Evolutionary conservation across 805 yeast genomes (phyloP), one percentile per base, ranked within the genome.

Genomic region (Hanseniaspora guilliermondii): DNA sequence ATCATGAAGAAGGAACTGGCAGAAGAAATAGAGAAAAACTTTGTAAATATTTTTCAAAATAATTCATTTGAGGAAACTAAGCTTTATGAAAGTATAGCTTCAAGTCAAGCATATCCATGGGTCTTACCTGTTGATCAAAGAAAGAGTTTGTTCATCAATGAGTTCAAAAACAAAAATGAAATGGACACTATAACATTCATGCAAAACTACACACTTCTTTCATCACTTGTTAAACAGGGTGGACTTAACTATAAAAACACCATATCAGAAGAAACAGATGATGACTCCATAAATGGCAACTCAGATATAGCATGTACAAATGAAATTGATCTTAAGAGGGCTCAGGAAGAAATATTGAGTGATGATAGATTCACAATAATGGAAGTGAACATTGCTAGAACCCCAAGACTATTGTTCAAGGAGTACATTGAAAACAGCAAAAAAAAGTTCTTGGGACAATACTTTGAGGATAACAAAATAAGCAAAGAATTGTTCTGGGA

Each of bases 381-480:
- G 47, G 38, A 44, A n/a, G 37, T 44, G 4, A 30, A 44, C 27
- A 27, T 27, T n/a, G 25, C 21, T 3, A 44, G 47, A 32, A 11
- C 47, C 17, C 37, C 47, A 5, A 44, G 21, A 17, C n/a, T 44
- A 4, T 8, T 32, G 12, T 30, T 44, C n/a, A 12, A 12, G 9
- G 33, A 32, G 5, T 44, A 44, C n/a, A n/a, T 44, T 44, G 36
- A 30, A 32, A 44, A 30, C 24, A 44, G 47, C 37, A 44, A 44
- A 17, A 44, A 32, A 12, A 44, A 44, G 22, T 44, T 52, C 21
- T 44, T 52, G 21, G 55, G 55, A 8, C 39, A 52, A 32, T 52
- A 52, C 39, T 32, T 44, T 17, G 47, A 44, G 2, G 47, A 44
- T 6, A 44, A 44, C 24, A 30, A 32, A 32, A 44, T 44, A 4